phyloP scores from a whole-genome alignment of 1,139 yeast genomes.

The Candida pseudoviswanathii region DNA sequence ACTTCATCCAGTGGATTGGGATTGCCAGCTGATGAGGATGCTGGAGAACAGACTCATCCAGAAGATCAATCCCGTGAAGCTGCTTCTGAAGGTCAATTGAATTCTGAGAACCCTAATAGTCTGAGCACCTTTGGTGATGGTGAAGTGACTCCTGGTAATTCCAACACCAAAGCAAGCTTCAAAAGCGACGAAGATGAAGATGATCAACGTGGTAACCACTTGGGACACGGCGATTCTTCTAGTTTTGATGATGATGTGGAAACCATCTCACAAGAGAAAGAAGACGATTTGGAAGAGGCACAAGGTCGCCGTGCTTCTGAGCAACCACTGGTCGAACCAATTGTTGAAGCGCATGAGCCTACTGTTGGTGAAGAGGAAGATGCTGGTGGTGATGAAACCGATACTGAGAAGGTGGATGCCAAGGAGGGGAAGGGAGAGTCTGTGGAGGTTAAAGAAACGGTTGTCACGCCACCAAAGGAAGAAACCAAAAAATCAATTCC shows the following conservation, averaged over 20 bases:
- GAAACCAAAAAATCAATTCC: conserved; percentile 8
- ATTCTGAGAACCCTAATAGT: not conserved
- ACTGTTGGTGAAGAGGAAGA: conserved; percentile 8
- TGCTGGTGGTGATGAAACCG: conserved; percentile 3
- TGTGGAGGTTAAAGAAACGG: not conserved
- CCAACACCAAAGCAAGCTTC: conserved; percentile 32
- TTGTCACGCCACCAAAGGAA: not conserved
- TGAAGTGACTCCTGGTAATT: conserved; percentile 40
- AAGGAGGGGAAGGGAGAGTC: not conserved
- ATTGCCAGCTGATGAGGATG: not conserved
- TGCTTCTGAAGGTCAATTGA: conserved; percentile 4
- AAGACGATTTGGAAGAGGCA: conserved; percentile 12
- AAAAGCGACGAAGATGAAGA: conserved; percentile 32
- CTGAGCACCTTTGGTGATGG: conserved; percentile 26
- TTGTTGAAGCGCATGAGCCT: not conserved
- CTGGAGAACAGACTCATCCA: not conserved
- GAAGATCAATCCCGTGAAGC: not conserved
- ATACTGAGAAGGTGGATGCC: not conserved
- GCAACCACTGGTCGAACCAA: not conserved
- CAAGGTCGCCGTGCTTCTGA: not conserved
- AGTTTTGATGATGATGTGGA: conserved; percentile 39
- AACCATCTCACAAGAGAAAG: conserved; percentile 34
- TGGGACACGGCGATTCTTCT: conserved; percentile 18
- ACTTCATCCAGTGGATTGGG: not conserved
- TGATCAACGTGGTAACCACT: conserved; percentile 12